A percentile compares a stretch with the other conserved stretches of the same genome.
Evolutionary conservation across 108 stramenopile species (phyloP).

Genomic region (Heterococcus sp.): DNA sequence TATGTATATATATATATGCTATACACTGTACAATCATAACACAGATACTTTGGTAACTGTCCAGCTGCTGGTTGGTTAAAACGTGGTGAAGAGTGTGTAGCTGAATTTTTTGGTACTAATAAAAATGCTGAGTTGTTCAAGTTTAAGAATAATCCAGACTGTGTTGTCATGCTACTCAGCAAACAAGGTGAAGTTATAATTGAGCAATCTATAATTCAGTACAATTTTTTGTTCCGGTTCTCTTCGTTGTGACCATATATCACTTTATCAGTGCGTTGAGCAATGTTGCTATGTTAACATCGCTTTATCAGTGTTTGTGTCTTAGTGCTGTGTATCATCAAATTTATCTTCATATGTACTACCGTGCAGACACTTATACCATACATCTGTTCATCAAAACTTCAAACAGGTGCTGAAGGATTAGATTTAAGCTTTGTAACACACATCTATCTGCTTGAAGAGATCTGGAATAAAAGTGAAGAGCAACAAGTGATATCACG

Average conservation of each 20-base stretch:
- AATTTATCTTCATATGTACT: neutral
- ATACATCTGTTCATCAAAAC: neutral
- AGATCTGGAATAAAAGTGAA: constrained; percentile 66
- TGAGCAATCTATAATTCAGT: too few species aligned
- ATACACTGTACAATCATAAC: too few species aligned
- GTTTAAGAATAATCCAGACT: constrained; percentile 16
- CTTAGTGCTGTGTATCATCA: neutral
- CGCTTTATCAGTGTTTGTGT: neutral
- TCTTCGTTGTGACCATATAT: too few species aligned
- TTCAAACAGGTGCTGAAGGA: constrained; percentile 56
- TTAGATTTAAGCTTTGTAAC: constrained; percentile 85
- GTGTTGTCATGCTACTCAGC: constrained; percentile 67
- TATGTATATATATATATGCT: too few species aligned
- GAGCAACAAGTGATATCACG: constrained; percentile 67
- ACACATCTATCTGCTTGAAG: constrained; percentile 77
- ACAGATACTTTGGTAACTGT: neutral
- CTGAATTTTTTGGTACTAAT: neutral
- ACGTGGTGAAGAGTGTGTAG: neutral
- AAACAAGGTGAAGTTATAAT: constrained; percentile 68
- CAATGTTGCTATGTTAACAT: neutral
- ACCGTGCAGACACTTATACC: neutral
- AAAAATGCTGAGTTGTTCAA: neutral
- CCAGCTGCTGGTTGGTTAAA: neutral
- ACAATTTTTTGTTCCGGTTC: too few species aligned
- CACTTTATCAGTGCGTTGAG: too few species aligned